Percentiles rank a stretch among this genome's conserved stretches.
These are phyloP conservation scores for Aspergillus ellipticus DNA, from an alignment of 495 filamentous ascomycete genomes.

Conservation along the genomic window DNA sequence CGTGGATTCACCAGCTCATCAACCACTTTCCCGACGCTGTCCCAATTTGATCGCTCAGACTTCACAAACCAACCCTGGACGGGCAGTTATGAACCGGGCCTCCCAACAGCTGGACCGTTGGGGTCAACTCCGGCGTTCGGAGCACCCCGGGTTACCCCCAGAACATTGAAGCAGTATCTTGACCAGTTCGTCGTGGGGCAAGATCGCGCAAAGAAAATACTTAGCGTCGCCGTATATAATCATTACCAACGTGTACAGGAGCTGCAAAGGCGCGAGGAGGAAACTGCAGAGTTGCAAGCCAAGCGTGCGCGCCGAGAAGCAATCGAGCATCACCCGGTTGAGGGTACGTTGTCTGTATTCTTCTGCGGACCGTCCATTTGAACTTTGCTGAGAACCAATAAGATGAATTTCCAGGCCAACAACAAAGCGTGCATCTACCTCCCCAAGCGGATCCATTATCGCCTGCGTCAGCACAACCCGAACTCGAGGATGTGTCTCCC, in stretches of 20 bases:
- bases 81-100: slow-evolving; percentile 69
- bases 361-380: not conserved
- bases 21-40: slow-evolving; percentile 33
- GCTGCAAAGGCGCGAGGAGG: slow-evolving; percentile 68
- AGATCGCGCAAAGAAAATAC: slow-evolving; percentile 90
- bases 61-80: slow-evolving; percentile 66
- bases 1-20: slow-evolving; percentile 32
- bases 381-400: slow-evolving; percentile 13
- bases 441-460: slow-evolving; percentile 24
- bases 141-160: slow-evolving; percentile 72
- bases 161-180: slow-evolving; percentile 79
- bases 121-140: slow-evolving; percentile 57
- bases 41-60: slow-evolving; percentile 60
- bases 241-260: slow-evolving; percentile 90
- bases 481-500: slow-evolving; percentile 52
- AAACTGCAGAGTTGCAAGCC: slow-evolving; percentile 60
- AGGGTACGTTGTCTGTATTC: slow-evolving; percentile 43
- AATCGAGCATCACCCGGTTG: slow-evolving; percentile 47
- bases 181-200: slow-evolving; percentile 97
- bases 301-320: slow-evolving; percentile 48
- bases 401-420: slow-evolving; percentile 82
- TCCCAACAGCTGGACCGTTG: slow-evolving; percentile 56
- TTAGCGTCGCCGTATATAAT: slow-evolving; percentile 93
- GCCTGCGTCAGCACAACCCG: slow-evolving; percentile 29
- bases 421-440: slow-evolving; percentile 49